Base-by-base conservation (phyloP, 2,329 filamentous ascomycete genomes). In the Neobulgaria alba region DNA sequence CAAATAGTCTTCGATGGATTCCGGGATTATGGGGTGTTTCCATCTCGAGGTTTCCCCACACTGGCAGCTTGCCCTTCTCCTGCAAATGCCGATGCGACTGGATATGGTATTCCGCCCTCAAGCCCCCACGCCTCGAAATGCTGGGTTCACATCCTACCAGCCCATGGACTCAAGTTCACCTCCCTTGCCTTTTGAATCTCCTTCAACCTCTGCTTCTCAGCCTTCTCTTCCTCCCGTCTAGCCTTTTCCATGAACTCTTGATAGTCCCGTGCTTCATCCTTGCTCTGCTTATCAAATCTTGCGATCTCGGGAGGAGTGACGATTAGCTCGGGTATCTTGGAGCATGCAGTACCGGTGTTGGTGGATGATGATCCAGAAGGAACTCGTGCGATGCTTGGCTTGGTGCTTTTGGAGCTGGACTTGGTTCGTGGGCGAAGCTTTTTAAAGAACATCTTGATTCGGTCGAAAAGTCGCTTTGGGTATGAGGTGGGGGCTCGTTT, bases 141-240 rank as follows among this genome's bases (percentile, higher is more conserved):
- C 23, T 26, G 23, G 23, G 23, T 26, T 42, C 36, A 51, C 51
- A 51, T 52, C 44, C 46, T 47, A 20, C 45, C 40, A 3, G 45
- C 48, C 48, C 47, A 52, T 2, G 50, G 50, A 39, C 50, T 63
- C 39, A 66, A 64, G 51, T 66, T 70, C 41, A 63, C 65, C 44
- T 65, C 61, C 38, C 67, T 51, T 23, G 63, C 50, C n/a, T 57
- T 59, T 45, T 62, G 61, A 43, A 63, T 61, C 33, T 62, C 49
- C 39, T 60, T 52, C 52, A 39, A 18, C 38, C 23, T 45, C 38
- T 41, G 37, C 36, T 41, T 50, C 39, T 51, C 45, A 10, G 19
- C 40, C 30, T 41, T 43, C 37, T 50, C 46, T 3, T 34, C 50
- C 10, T 46, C 49, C 18, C 43, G 45, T 21, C 36, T 41, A 10